Evolutionary conservation across 2,329 filamentous ascomycete genomes (phyloP).

Genomic region (Ophiostoma ulmi): DNA sequence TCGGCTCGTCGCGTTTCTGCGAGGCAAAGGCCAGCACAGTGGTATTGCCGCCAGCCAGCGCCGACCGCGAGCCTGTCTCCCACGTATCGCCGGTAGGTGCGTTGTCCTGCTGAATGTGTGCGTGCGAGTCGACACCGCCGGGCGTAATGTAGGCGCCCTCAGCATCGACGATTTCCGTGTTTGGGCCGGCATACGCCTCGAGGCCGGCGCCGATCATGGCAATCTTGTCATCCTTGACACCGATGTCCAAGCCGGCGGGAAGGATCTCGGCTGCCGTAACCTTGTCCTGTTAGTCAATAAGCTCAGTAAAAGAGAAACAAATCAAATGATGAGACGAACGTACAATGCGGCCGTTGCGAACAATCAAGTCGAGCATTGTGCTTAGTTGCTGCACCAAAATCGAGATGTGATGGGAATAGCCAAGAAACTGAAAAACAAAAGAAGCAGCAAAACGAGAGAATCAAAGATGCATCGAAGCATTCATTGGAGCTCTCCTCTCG

Average conservation of each 20-base stretch:
- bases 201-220: constrained; percentile 38
- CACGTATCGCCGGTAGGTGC: constrained; percentile 36
- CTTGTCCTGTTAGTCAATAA: background rate
- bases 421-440: background rate
- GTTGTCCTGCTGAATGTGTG: constrained; percentile 38
- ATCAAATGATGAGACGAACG: background rate
- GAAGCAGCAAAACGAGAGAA: background rate
- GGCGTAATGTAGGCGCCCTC: constrained; percentile 42
- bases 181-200: constrained; percentile 31
- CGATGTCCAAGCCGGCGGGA: constrained; percentile 38
- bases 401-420: background rate
- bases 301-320: background rate
- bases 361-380: constrained; percentile 37
- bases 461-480: background rate
- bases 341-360: constrained; percentile 42
- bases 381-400: background rate
- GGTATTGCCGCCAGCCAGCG: constrained; percentile 55
- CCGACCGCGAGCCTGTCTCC: constrained; percentile 45
- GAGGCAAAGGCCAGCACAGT: constrained; percentile 55
- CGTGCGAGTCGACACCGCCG: constrained; percentile 39
- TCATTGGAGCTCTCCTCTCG: constrained; percentile 1
- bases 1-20: constrained; percentile 44
- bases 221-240: constrained; percentile 42
- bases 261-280: constrained; percentile 38
- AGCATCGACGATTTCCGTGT: constrained; percentile 38